These are phyloP conservation scores for Abortiporus biennis DNA, from an alignment of 1,284 basidiomycete genomes.

Conservation along the genomic window DNA sequence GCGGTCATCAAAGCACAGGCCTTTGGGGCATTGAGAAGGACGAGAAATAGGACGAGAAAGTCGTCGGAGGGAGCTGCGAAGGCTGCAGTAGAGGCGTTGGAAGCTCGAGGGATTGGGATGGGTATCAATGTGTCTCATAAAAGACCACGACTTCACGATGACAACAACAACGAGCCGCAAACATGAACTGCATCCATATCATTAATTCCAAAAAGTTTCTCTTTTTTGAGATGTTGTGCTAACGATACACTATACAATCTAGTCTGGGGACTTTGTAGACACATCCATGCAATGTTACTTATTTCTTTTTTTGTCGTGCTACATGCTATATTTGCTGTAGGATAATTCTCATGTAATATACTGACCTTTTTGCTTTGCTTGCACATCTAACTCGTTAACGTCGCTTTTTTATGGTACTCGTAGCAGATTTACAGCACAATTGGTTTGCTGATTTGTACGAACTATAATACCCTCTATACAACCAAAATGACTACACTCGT, in stretches of 20 bases:
- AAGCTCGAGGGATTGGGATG: constrained; percentile 68
- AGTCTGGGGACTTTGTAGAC: constrained; percentile 10
- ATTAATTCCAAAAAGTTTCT: background rate
- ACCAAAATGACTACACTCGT: too few species aligned
- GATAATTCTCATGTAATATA: constrained; percentile 10
- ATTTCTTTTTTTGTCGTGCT: constrained; percentile 8
- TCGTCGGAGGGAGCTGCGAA: constrained; percentile 66
- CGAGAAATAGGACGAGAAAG: constrained; percentile 65
- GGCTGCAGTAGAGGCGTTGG: constrained; percentile 71
- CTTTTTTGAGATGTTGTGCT: background rate
- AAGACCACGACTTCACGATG: constrained; percentile 48
- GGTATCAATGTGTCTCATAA: constrained; percentile 45
- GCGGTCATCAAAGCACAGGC: constrained; percentile 85
- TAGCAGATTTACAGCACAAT: too few species aligned
- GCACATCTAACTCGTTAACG: too few species aligned
- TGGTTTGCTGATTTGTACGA: too few species aligned
- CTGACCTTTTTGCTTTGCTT: background rate
- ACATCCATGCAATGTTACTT: constrained; percentile 9
- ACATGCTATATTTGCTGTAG: constrained; percentile 11
- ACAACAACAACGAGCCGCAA: constrained; percentile 42
- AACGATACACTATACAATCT: constrained; percentile 2
- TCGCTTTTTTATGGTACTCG: too few species aligned
- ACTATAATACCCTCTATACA: too few species aligned
- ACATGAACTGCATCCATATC: constrained; percentile 25
- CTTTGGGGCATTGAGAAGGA: constrained; percentile 75